Percentiles rank a stretch among this genome's conserved stretches.
Evolutionary conservation across 352 stramenopile genomes (phyloP).

Genomic region (Pythium apleroticum): DNA sequence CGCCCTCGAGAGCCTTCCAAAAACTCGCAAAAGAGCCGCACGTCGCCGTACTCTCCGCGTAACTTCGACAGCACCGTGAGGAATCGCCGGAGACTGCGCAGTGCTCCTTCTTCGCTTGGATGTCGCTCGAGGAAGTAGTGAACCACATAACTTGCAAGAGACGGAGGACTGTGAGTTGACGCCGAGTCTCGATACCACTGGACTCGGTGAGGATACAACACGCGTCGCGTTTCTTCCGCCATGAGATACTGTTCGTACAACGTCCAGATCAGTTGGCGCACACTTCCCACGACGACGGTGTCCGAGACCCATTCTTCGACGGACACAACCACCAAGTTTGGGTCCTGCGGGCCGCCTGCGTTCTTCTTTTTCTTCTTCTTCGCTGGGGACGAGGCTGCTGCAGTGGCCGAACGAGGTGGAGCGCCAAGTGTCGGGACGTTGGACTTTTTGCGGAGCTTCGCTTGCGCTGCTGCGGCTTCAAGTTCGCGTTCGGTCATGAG

Average conservation of each 20-base stretch:
- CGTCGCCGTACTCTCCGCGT: slow-evolving; percentile 28
- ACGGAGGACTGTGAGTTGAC: background rate
- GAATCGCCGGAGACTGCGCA: slow-evolving; percentile 38
- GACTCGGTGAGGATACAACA: slow-evolving; percentile 3
- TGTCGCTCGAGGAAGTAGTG: slow-evolving; percentile 62
- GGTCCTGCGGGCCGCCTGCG: background rate
- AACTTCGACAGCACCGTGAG: slow-evolving; percentile 36
- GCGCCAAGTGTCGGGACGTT: slow-evolving; percentile 36
- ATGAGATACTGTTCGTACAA: slow-evolving; percentile 68
- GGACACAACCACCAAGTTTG: background rate
- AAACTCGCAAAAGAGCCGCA: slow-evolving; percentile 64
- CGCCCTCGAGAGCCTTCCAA: slow-evolving; percentile 35
- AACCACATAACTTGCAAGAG: slow-evolving; percentile 36
- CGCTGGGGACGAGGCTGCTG: background rate
- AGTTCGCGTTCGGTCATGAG: slow-evolving; percentile 41
- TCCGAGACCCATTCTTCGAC: slow-evolving; percentile 17
- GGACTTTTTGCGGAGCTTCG: slow-evolving; percentile 35
- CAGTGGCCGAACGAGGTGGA: slow-evolving; percentile 10
- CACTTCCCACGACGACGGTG: slow-evolving; percentile 2
- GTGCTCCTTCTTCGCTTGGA: slow-evolving; percentile 32
- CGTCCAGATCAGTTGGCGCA: slow-evolving; percentile 42
- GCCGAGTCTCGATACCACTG: slow-evolving; percentile 12
- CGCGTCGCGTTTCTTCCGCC: slow-evolving; percentile 37
- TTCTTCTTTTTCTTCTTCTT: slow-evolving; percentile 21
- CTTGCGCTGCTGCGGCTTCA: slow-evolving; percentile 28